Evolutionary conservation across 2,329 filamentous ascomycete species (phyloP), one percentile per base, ranked within the genome.

Genomic region (Amylocarpus encephaloides): DNA sequence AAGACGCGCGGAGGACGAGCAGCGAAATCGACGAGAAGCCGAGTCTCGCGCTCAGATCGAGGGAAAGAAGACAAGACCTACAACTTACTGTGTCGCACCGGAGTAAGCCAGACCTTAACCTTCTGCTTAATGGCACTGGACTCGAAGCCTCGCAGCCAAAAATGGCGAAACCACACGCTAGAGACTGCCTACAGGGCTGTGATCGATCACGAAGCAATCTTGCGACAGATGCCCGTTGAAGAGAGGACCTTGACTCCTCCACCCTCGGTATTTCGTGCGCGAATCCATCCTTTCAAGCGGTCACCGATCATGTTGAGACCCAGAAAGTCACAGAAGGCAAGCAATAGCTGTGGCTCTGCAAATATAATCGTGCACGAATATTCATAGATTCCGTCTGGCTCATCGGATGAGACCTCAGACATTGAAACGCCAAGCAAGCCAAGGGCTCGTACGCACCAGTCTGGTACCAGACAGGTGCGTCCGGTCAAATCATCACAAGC

Each of bases 101-200:
- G 4, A 36, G 34, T 36, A 13, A 10, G 34, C 34, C 34, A 36
- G 34, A 36, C 34, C 34, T 36, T 36, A 10, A 36, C 34, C 34
- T 55, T 55, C 42, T 55, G 52, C 42, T 38, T 57, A 38, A 44
- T 57, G 46, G 55, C 50, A 52, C 46, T 57, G 32, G 42, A 47
- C 48, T 53, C 54, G 43, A 52, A 48, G 39, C 49, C 48, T 49
- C 46, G 49, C 18, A 52, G 48, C 46, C 48, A 58, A 35, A 48
- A 46, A 51, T 57, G 49, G 54, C 54, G 52, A 45, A 50, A 54
- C 45, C 29, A 50, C n/a, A 36, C 52, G 22, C 52, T 57, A 33
- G 45, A 57, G 41, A 51, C 52, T 49, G 39, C 46, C 39, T 50
- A 35, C 35, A 52, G 32, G 43, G 50, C 50, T 30, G 33, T 40